Conservation (phyloP, 2,329 filamentous ascomycete species). For the Teratosphaeria nubilosa region DNA sequence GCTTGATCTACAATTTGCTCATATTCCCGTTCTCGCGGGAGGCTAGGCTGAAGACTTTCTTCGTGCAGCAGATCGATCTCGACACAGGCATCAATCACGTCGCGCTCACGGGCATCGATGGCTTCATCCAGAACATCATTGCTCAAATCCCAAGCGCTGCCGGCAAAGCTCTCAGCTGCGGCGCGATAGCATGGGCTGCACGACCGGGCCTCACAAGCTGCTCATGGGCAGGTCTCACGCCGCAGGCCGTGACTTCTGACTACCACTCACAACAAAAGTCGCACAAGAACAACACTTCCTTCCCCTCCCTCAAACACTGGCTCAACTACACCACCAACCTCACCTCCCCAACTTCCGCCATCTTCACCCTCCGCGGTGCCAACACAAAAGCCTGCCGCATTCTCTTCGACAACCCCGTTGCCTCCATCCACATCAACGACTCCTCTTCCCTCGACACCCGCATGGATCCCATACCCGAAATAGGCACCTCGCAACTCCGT, state of each 20-base stretch:
- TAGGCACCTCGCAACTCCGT: slow-evolving; percentile 57
- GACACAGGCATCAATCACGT: slow-evolving; percentile 59
- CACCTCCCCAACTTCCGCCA: slow-evolving; percentile 43
- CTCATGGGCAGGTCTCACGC: slow-evolving; percentile 58
- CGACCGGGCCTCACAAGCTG: slow-evolving; percentile 53
- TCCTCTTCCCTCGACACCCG: slow-evolving; percentile 15
- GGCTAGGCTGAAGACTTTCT: slow-evolving; percentile 77
- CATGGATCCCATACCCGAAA: slow-evolving; percentile 38
- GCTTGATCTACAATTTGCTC: slow-evolving; percentile 72
- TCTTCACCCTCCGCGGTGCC: slow-evolving; percentile 55
- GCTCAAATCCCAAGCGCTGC: slow-evolving; percentile 59
- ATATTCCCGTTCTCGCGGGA: slow-evolving; percentile 80
- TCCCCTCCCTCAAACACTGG: slow-evolving; percentile 35
- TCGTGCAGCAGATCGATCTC: slow-evolving; percentile 71
- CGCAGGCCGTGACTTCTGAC: slow-evolving; percentile 46
- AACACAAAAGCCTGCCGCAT: slow-evolving; percentile 75
- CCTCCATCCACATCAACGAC: slow-evolving; percentile 51
- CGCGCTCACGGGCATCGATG: slow-evolving; percentile 56
- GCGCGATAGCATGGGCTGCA: slow-evolving; percentile 30
- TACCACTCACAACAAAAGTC: background rate
- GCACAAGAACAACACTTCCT: slow-evolving; percentile 1
- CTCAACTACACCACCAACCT: slow-evolving; percentile 53
- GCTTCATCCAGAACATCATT: slow-evolving; percentile 59
- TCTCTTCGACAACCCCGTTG: slow-evolving; percentile 58
- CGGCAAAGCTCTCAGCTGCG: slow-evolving; percentile 42